A percentile compares a stretch with the other conserved stretches of the same genome.
phyloP scores from a whole-genome alignment of 2,329 filamentous ascomycete genomes.

The Chlorencoelia australis region DNA sequence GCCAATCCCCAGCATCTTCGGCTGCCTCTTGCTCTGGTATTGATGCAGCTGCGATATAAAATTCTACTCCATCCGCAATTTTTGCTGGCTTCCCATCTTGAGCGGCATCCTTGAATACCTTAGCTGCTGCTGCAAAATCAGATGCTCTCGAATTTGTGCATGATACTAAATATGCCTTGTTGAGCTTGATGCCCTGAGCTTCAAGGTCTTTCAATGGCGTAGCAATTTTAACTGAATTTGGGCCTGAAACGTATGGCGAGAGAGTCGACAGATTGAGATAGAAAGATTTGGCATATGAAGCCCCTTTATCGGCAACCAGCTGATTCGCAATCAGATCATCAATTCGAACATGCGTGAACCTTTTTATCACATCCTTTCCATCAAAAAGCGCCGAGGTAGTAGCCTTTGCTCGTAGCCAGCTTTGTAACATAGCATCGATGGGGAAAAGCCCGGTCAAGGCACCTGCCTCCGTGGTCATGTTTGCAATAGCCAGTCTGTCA shows the following conservation, averaged over 20 bases:
- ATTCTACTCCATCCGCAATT: conserved; percentile 64
- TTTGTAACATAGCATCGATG: conserved; percentile 59
- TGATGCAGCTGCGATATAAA: conserved; percentile 88
- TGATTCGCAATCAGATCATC: conserved; percentile 62
- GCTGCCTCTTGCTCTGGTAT: conserved; percentile 64
- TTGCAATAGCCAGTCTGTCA: conserved; percentile 61
- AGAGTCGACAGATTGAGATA: conserved; percentile 76
- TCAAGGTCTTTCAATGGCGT: conserved; percentile 69
- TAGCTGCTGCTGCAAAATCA: conserved; percentile 72
- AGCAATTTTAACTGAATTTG: conserved; percentile 82
- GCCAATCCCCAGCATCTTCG: conserved; percentile 79
- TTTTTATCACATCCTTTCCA: conserved; percentile 36
- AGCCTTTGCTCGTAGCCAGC: conserved; percentile 70
- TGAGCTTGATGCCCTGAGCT: conserved; percentile 60
- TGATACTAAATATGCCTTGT: conserved; percentile 81
- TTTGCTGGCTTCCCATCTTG: conserved; percentile 50
- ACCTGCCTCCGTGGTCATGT: conserved; percentile 80
- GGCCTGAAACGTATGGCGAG: conserved; percentile 74
- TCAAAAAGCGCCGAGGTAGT: conserved; percentile 56
- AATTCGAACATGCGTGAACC: conserved; percentile 63
- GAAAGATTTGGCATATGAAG: conserved; percentile 72
- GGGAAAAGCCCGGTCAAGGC: conserved; percentile 68
- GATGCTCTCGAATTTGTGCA: conserved; percentile 82
- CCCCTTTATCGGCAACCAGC: conserved; percentile 62
- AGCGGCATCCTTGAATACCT: conserved; percentile 73